Evolutionary conservation across 345 rosid genomes (phyloP), one percentile per base, ranked within the genome.

Genomic region (Syzygium aromaticum): DNA sequence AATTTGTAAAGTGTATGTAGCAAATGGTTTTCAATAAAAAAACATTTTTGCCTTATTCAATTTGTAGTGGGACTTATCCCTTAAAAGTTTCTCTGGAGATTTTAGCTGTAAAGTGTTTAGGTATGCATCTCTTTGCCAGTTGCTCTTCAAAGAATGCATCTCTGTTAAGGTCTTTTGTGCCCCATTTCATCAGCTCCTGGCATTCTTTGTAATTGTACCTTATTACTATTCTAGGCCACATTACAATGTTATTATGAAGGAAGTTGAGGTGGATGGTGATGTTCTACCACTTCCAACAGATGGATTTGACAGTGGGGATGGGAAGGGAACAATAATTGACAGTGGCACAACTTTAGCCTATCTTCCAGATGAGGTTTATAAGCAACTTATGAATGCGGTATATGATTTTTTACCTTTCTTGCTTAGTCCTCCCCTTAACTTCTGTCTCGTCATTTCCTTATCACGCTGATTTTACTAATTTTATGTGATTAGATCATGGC

Each of bases 331-430:
- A 51, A 86, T 93, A 67, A 90, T 93, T 52, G 94, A 93, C 84
- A 91, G 93, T 77, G 94, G 94, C 73, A 91, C 93, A 27, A 91
- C 94, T 84, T 82, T 93, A 92, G 91, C 92, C 84, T 93, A 90
- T 90, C 91, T 93, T 84, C 94, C 94, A 43, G 87, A 86, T n/a
- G 87, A 77, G 49, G 90, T 91, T 73, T 91, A 90, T 84, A 86
- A 88, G 23, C 43, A 90, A 84, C 16, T 93, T 89, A 86, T 93
- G 87, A 86, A 22, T 43, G 87, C 87, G 89, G 94, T 93, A 78
- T 25, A 19, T 6, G 23, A 73, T 38, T 73, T 73, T 73, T 22
- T 19, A 33, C 27, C 25, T 52, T 86, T 16, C 40, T 28, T 73
- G 52, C 38, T 51, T 30, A 46, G 40, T 52, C 77, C 84, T 86